These are phyloP conservation scores for Tripterygium wilfordii DNA, from an alignment of 177 flowering plant species.

Conservation along the genomic window DNA sequence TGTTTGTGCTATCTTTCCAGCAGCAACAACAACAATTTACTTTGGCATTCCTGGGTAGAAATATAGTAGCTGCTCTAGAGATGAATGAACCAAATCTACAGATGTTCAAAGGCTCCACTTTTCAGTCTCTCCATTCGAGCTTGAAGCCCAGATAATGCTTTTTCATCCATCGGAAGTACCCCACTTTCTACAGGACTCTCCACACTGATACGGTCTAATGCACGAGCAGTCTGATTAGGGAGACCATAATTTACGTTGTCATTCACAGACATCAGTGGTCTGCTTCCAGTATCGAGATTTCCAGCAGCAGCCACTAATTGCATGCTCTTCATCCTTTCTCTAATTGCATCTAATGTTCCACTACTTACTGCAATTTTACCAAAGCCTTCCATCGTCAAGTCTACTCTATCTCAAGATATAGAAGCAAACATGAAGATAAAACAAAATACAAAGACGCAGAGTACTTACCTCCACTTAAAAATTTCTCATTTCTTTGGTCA, in stretches of 20 bases:
- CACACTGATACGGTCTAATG: constrained; percentile 23
- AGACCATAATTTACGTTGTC: constrained; percentile 39
- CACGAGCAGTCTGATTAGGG: constrained; percentile 28
- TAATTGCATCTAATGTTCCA: constrained; percentile 86
- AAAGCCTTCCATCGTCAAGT: background rate
- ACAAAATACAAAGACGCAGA: background rate
- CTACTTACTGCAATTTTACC: constrained; percentile 43
- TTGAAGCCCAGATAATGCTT: constrained; percentile 91
- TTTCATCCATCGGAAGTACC: constrained; percentile 92
- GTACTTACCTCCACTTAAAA: constrained; percentile 56
- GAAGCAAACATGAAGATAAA: background rate
- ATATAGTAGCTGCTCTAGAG: too few relatives aligned
- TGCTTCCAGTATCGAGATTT: constrained; percentile 46
- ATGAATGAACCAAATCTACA: too few relatives aligned
- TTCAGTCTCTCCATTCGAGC: constrained; percentile 99
- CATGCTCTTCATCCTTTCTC: constrained; percentile 96
- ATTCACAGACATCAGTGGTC: constrained; percentile 40
- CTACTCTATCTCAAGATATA: background rate
- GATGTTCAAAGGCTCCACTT: constrained; percentile 73
- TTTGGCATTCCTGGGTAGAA: too few relatives aligned
- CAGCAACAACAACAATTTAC: too few relatives aligned
- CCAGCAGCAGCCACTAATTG: constrained; percentile 73
- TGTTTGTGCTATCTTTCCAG: too few relatives aligned
- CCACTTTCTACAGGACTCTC: constrained; percentile 47
- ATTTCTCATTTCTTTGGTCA: constrained; percentile 63